phyloP scores from a whole-genome alignment of 2,329 filamentous ascomycete species.

The Lachnellula willkommii region DNA sequence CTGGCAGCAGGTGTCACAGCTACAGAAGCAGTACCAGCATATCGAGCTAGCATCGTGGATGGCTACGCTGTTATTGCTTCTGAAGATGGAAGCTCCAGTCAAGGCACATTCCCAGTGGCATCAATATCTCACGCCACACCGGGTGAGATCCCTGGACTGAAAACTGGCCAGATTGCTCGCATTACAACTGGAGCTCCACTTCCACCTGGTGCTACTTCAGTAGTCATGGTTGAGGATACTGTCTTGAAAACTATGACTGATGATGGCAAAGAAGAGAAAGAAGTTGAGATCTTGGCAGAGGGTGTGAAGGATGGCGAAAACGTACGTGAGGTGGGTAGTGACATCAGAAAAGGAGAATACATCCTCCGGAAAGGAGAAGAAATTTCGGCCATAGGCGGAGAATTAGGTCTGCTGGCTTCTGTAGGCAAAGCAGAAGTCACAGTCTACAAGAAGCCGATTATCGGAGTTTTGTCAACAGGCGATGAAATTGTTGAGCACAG shows the following conservation, averaged over 20 bases:
- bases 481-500: constrained; percentile 85
- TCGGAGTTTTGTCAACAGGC: constrained; percentile 88
- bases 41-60: constrained; percentile 92
- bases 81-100: constrained; percentile 53
- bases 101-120: constrained; percentile 79
- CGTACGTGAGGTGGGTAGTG: constrained; percentile 84
- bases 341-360: constrained; percentile 63
- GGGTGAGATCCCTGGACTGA: constrained; percentile 57
- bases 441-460: constrained; percentile 68
- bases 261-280: constrained; percentile 77
- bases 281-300: constrained; percentile 78
- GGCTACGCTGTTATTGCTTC: constrained; percentile 81
- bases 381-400: constrained; percentile 83
- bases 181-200: constrained; percentile 94
- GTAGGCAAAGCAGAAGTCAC: constrained; percentile 68
- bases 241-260: constrained; percentile 68
- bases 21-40: constrained; percentile 80
- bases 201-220: constrained; percentile 80
- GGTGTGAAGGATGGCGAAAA: constrained; percentile 76
- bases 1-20: constrained; percentile 79
- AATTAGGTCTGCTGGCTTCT: constrained; percentile 83
- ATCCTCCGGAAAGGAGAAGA: constrained; percentile 74
- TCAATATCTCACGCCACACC: constrained; percentile 82
- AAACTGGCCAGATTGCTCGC: constrained; percentile 71
- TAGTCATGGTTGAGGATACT: constrained; percentile 97